A percentile compares a stretch with the other conserved stretches of the same genome.
Evolutionary conservation across 371 early-diverging fungal species (phyloP).

Genomic region (Rhizopus sp.): DNA sequence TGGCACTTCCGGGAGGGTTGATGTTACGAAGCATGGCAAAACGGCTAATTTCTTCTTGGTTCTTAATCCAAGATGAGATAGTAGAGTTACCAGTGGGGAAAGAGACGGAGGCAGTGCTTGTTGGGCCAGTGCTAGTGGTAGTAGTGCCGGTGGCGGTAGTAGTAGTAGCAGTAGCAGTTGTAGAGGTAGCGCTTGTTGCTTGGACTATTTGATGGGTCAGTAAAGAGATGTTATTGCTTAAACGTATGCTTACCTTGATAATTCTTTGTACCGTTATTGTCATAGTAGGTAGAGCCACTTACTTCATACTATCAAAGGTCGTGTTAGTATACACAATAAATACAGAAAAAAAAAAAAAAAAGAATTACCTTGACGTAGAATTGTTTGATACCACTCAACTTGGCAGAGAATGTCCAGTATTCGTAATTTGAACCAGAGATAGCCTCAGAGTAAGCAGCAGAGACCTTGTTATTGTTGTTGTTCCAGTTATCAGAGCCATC

Average conservation of each 20-base stretch:
- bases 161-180: constrained; percentile 14
- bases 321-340: neutral
- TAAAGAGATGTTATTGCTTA: neutral
- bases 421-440: constrained; percentile 38
- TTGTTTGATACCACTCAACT: constrained; percentile 36
- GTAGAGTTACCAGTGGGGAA: constrained; percentile 32
- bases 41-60: constrained; percentile 26
- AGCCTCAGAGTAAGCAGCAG: constrained; percentile 20
- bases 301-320: constrained; percentile 33
- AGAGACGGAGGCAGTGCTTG: constrained; percentile 15
- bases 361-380: constrained; percentile 36
- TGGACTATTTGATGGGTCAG: too few species aligned
- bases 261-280: constrained; percentile 29
- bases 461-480: constrained; percentile 16
- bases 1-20: constrained; percentile 35
- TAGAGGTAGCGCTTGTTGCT: constrained; percentile 7
- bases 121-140: constrained; percentile 18
- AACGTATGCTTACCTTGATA: constrained; percentile 12
- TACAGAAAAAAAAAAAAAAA: neutral
- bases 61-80: constrained; percentile 20
- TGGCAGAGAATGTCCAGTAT: constrained; percentile 38
- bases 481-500: constrained; percentile 34
- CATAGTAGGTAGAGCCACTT: constrained; percentile 38
- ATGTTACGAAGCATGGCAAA: constrained; percentile 29
- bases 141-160: constrained; percentile 19